A percentile compares a stretch with the other conserved stretches of the same genome.
phyloP scores from a whole-genome alignment of 176 grass and related monocot species.

The Tillandsia leiboldiana region DNA sequence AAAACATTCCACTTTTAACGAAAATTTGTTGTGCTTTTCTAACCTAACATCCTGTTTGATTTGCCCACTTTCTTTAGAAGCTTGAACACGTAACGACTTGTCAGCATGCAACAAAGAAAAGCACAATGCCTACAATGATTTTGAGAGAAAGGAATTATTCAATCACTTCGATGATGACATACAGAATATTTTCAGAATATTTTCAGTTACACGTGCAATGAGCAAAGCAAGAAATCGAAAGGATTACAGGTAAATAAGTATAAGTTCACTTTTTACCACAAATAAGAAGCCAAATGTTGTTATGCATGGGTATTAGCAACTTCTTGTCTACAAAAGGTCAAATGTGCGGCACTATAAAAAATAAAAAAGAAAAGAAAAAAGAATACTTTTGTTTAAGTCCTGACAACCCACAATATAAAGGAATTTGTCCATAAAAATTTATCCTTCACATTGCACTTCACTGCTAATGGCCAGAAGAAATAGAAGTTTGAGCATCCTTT shows the following conservation, averaged over 20 bases:
- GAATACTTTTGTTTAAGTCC: not conserved
- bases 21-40: slow-evolving; percentile 20
- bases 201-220: not conserved
- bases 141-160: not conserved
- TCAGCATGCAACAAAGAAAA: slow-evolving; percentile 55
- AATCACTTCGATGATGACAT: not conserved
- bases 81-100: slow-evolving; percentile 32
- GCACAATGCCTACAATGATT: slow-evolving; percentile 43
- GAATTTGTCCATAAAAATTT: too few relatives aligned
- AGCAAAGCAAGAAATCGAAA: not conserved
- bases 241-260: not conserved
- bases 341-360: too few relatives aligned
- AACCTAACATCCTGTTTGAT: slow-evolving; percentile 55
- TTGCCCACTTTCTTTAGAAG: slow-evolving; percentile 39
- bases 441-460: too few relatives aligned
- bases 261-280: not conserved
- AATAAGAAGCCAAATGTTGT: not conserved
- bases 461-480: too few relatives aligned
- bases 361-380: too few relatives aligned
- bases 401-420: not conserved
- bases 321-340: too few relatives aligned
- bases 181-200: not conserved
- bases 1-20: not conserved
- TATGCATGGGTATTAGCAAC: not conserved
- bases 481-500: too few relatives aligned